phyloP scores from a whole-genome alignment of 2,329 filamentous ascomycete species.

The Cladosporium sp. region DNA sequence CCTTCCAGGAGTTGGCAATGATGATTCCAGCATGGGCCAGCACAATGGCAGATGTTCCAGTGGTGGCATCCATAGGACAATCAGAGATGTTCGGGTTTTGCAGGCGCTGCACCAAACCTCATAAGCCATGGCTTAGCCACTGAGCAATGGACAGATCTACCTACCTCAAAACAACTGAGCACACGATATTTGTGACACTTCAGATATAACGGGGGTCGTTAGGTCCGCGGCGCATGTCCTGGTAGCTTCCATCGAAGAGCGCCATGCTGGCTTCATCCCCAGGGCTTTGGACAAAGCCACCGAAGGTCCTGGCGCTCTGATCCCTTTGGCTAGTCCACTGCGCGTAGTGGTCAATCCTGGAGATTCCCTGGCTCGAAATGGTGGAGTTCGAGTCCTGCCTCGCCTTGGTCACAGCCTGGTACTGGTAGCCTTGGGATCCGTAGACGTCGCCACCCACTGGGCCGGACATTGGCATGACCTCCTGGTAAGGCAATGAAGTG shows the following conservation, averaged over 20 bases:
- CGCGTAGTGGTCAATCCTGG: slow-evolving; percentile 19
- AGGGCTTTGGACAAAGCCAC: slow-evolving; percentile 23
- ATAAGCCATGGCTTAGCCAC: background rate
- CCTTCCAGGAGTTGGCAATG: no score
- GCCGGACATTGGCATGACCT: background rate
- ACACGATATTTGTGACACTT: slow-evolving; percentile 11
- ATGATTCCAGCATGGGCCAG: no score
- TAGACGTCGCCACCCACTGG: background rate
- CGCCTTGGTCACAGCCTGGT: background rate
- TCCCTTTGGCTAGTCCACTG: slow-evolving; percentile 26
- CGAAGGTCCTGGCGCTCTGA: slow-evolving; percentile 23
- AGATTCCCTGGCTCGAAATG: slow-evolving; percentile 2
- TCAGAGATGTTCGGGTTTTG: background rate
- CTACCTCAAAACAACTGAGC: background rate
- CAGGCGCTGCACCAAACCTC: no score
- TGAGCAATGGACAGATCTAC: background rate
- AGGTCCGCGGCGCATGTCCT: slow-evolving; percentile 24
- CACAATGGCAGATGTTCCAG: no score
- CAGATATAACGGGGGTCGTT: slow-evolving; percentile 26
- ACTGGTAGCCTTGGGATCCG: background rate
- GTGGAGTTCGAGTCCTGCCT: slow-evolving; percentile 7
- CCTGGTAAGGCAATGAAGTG: slow-evolving; percentile 9
- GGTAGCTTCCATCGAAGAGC: slow-evolving; percentile 23
- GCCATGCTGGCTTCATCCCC: slow-evolving; percentile 23
- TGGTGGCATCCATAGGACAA: no score